These are phyloP conservation scores for Rhizophagus clarus DNA, from an alignment of 192 early-diverging fungal species.

Conservation along the genomic window DNA sequence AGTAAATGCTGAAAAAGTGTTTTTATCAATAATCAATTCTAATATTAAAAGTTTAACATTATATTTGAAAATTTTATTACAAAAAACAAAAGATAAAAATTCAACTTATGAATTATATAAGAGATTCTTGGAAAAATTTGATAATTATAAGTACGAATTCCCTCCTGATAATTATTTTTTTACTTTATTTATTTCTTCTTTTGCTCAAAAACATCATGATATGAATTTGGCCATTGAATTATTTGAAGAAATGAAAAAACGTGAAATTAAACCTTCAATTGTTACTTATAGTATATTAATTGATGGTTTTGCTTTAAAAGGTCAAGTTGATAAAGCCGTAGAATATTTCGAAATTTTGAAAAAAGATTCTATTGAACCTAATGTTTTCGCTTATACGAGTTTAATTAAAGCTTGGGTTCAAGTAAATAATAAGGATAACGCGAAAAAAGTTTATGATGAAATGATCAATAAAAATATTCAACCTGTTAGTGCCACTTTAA, in stretches of 20 bases:
- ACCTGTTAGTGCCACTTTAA: constrained; percentile 22
- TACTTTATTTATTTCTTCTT: constrained; percentile 43
- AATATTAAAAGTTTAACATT: constrained; percentile 5
- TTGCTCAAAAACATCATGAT: constrained; percentile 35
- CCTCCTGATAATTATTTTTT: constrained; percentile 28
- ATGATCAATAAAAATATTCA: constrained; percentile 30
- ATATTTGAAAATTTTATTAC: not conserved
- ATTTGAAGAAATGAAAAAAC: constrained; percentile 39
- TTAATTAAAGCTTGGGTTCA: constrained; percentile 44
- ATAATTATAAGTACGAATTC: not conserved
- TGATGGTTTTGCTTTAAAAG: constrained; percentile 41
- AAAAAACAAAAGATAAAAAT: not conserved
- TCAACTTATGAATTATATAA: not conserved
- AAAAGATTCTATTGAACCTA: constrained; percentile 25
- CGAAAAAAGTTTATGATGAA: constrained; percentile 36
- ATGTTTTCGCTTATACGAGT: constrained; percentile 40
- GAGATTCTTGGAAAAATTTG: not conserved
- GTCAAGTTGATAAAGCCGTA: constrained; percentile 33
- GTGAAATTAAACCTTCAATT: constrained; percentile 33
- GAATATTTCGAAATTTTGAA: constrained; percentile 34
- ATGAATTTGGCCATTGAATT: constrained; percentile 33
- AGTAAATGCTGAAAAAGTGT: not conserved
- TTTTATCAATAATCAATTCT: not conserved
- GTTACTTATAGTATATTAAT: constrained; percentile 43
- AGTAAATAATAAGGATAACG: constrained; percentile 32